Base-by-base conservation (phyloP, 176 grass and related monocot species). In the Neostapfia colusana region DNA sequence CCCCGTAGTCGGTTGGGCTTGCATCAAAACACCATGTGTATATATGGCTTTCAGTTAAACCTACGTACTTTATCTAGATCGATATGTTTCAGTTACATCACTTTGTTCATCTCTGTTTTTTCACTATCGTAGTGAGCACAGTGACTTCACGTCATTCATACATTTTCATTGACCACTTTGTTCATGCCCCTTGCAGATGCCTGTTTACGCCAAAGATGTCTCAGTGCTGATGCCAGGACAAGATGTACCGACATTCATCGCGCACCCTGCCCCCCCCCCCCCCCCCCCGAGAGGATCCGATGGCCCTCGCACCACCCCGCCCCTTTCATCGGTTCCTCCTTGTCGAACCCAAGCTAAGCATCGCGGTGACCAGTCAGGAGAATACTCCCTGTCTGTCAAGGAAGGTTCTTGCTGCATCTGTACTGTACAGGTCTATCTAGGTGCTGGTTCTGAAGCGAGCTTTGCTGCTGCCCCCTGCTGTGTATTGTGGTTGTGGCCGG, bases 221-320 rank as follows among this genome's bases (percentile, higher is more conserved):
- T 94, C 91, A 3, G 95, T 98, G 24, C 31, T 98, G 72, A 98
- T 98, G 95, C 95, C 95, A 21, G 95, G 95, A 20, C 87, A 98
- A 48, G 57, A 84, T 51, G 50, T 94, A 58, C 95, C 95, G 23
- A 95, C 95, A 14, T 94, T 88, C 63, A 94, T 98, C 3, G 91
- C 91, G 2, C 89, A 94, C 53, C 91, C 91, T 11, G 84, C 87
- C 0, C 89, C 93, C 76, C 69, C 7, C 95, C 91, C 25, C 92
- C 89, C 28, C 82, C 86, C 1, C 95, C 89, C 0, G 95, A 98
- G 81, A 91, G 77, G 74, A 79, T 94, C 26, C 78, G 18, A 11
- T 94, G 91, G 91, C 95, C 95, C 8, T 86, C 91, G 13, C 95
- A 98, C 39, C 73, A 83, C 56, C 66, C 75, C 1, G 58, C 48